Evolutionary conservation across 495 filamentous ascomycete species (phyloP), one percentile per base, ranked within the genome.

Genomic region (Hyaloscypha bicolor): DNA sequence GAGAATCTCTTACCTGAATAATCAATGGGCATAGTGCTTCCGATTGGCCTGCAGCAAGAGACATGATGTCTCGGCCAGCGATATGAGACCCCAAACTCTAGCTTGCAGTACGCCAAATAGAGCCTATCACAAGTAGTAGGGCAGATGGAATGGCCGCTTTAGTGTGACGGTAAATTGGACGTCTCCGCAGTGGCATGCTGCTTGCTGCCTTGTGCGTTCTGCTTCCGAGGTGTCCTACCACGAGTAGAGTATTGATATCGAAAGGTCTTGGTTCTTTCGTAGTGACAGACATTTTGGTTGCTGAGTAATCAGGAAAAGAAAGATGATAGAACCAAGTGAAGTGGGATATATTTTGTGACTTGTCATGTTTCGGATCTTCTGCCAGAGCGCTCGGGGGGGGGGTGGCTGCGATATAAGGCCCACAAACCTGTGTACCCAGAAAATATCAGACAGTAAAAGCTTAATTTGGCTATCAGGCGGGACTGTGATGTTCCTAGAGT

Each of bases 201-300:
- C 68, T 60, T 70, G 25, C 22, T 70, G 60, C 11, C 63, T 66
- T 1, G 67, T 69, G 5, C 62, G 62, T 35, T 69, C 57, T 35
- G 35, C 62, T 32, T 60, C 63, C 6, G 52, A 30, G 35, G 63
- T 65, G 2, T 65, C 63, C 31, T 29, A 65, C 63, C 4, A 14
- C 12, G 0, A 21, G 39, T n/a, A 53, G 19, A 0, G 21, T 64
- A 37, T 4, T 30, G 51, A 57, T 25, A 32, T 64, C 62, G 51
- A 64, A 19, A 22, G 62, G 62, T 52, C 29, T 14, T 2, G 25
- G 42, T 0, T 53, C 25, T 53, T 33, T 63, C 9, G 5, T 3
- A 56, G 9, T 16, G 22, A 29, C 19, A 8, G 53, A 25, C 53
- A 56, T 56, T 9, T 25, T 56, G 19, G 30, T 29, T 29, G 22